Base-by-base conservation (phyloP, 306 rosid genomes). In the Pueraria montana region DNA sequence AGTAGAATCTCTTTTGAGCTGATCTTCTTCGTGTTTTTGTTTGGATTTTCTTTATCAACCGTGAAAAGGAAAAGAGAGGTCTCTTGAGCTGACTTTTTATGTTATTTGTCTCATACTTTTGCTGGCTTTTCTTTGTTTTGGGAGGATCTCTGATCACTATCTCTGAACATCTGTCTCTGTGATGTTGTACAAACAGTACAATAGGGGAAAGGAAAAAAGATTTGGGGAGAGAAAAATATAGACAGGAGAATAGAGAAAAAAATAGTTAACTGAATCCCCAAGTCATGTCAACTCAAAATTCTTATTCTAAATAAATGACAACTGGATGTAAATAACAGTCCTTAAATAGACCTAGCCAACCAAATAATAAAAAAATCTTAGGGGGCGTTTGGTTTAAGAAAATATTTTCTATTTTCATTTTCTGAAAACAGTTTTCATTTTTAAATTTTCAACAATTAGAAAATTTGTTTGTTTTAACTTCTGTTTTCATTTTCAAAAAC, bases 91-190 rank as follows among this genome's bases (percentile, higher is more conserved):
- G 34, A 61, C 62, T 34, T 56, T 23, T 58, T 8, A 30, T 38
- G 58, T 40, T 21, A 11, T 24, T 40, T 23, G 26, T 76, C 46
- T 76, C 43, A 10, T 24, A 26, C 71, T 61, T 59, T 59, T 43
- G 32, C 72, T 61, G 72, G 30, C n/a, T 26, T 26, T 43, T 62
- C 8, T 62, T 14, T 77, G 46, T 42, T 76, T 61, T 45, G 81
- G 48, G 18, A 21, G 61, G 72, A 63, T 17, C 3, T 45, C 40
- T 36, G 11, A 17, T 56, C 52, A 46, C 32, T 27, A 3, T 27
- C 3, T 1, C 32, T 3, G 32, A 27, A 3, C 32, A 27, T 36
- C 8, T 36, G 40, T 36, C 8, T 56, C 16, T 21, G 16, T 56
- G 50, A 56, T 55, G 23, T 38, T 36, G 67, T 69, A 38, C 68